Evolutionary conservation across 2,329 filamentous ascomycete species (phyloP), one percentile per base, ranked within the genome.

Genomic region (Emericellopsis atlantica): DNA sequence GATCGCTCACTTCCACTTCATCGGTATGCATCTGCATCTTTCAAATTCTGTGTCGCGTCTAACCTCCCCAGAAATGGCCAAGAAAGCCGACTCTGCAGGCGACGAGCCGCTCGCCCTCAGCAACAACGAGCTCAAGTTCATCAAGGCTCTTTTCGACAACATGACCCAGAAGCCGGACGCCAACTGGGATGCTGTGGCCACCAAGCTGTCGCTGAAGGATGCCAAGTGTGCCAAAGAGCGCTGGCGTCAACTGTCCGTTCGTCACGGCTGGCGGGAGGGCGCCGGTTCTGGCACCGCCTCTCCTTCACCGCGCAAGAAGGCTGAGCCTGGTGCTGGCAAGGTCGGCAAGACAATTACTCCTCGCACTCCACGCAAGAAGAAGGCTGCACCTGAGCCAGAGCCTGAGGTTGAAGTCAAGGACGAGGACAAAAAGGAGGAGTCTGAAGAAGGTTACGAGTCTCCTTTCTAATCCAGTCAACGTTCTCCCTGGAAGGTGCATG

Each of bases 91-190:
- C 4, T 26, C 47, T 22, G 33, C 44, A 36, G 21, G 46, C 21
- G 51, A 53, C 14, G 49, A 43, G 36, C 41, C 51, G 18, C 38
- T 23, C 4, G 54, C 52, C 9, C 50, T 64, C 36, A 64, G 53
- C 10, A 54, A 58, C 2, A 49, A 44, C 16, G 63, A 66, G 31
- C 48, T 59, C 34, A 54, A 56, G 24, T 62, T 65, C 49, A 55
- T 66, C 49, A 61, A 63, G 41, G 56, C 58, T 11, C 51, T 66
- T 32, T 65, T 66, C 44, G 55, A 63, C 48, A 60, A 64, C 48
- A 62, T 66, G 57, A 59, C 50, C 5, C 48, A 57, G 35, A 62
- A 60, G 45, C 60, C 59, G 6, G 58, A 64, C 7, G 57, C 65
- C 23, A 52, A 70, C 49, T 70, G 60, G 54, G 51, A 59, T 14